Evolutionary conservation across 176 grass and related monocot species (phyloP), one percentile per base, ranked within the genome.

Genomic region (Poa pratensis): DNA sequence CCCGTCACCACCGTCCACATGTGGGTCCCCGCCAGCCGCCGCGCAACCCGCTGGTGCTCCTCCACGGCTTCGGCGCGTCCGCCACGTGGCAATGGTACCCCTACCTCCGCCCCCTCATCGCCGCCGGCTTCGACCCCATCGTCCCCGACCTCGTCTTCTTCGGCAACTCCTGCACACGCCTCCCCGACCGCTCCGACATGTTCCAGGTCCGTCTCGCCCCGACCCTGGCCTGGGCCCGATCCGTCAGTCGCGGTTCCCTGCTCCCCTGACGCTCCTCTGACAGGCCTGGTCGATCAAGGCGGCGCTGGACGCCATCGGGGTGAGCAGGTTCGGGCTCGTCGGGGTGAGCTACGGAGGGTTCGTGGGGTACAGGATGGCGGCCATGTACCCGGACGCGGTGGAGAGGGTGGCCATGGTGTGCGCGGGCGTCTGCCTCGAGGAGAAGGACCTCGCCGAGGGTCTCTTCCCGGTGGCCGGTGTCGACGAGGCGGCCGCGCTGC

Each of bases 71-170:
- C 78, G 96, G 96, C 67, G 96, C 96, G 9, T 90, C 91, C 27
- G 86, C 96, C 62, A 99, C 92, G 3, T 96, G 96, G 96, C 96
- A 96, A 88, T 96, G 96, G 96, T 84, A 78, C 23, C 62, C 84
- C 6, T 96, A 99, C 85, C 88, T 99, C 64, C 89, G 81, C 46
- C 57, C 91, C 16, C 90, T 99, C 49, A 86, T 92, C 88, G 80
- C 86, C 68, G 83, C 93, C 2, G 96, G 93, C 0, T 96, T 96
- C 83, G 96, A 96, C 90, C 88, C 94, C 77, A 92, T 94, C 65
- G 93, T 99, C 54, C 96, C 93, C 45, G 96, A 99, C 89, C 90
- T 99, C 81, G 66, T 99, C 90, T 99, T 99, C 86, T 99, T 99
- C 65, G 96, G 93, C 18, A 86, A 52, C 13, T 99, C 96, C 40